Evolutionary conservation across 805 yeast genomes (phyloP), one percentile per base, ranked within the genome.

Genomic region (Saccharomyces kudriavzevii): DNA sequence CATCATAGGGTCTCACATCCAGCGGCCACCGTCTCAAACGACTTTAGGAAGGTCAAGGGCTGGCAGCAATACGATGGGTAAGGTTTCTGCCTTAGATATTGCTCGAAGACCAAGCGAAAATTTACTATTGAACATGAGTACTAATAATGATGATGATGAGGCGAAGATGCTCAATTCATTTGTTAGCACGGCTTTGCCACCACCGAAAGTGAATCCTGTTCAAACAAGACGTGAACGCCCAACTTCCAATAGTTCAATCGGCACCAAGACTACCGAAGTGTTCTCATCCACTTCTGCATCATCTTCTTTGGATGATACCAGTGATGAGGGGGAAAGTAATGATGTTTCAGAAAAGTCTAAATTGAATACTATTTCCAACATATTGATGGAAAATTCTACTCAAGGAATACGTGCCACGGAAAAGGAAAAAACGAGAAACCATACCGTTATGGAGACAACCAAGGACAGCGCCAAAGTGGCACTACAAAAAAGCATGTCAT

Each of bases 31-130:
- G 9, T 35, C 43, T 20, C 43, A 35, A 20, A 35, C 24, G 17
- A 20, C 43, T 17, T 35, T 35, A 35, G 43, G 43, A 17, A 35
- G 43, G 9, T 35, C 43, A 17, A 35, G 43, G 43, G 43, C 43
- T 6, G 43, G 43, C 10, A 35, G 43, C 22, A 35, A 35, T 20
- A 35, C 40, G 55, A 47, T 54, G 28, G 57, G 59, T 51, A 63
- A 61, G 45, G 62, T 62, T 31, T 53, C 62, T 4, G 69, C 66
- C 6, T 51, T 66, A 25, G 69, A 67, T 6, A 56, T 63, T 30
- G 66, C 63, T 6, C 59, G 72, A 31, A 59, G 71, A 48, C 72
- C 72, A 5, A 66, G 70, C 49, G 70, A 68, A 45, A 68, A 67
- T 54, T 48, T 67, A 29, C 49, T 66, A 45, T 49, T 58, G 49